These are phyloP conservation scores for Berberis vulgaris DNA, from an alignment of 164 flowering plant species.

Conservation along the genomic window DNA sequence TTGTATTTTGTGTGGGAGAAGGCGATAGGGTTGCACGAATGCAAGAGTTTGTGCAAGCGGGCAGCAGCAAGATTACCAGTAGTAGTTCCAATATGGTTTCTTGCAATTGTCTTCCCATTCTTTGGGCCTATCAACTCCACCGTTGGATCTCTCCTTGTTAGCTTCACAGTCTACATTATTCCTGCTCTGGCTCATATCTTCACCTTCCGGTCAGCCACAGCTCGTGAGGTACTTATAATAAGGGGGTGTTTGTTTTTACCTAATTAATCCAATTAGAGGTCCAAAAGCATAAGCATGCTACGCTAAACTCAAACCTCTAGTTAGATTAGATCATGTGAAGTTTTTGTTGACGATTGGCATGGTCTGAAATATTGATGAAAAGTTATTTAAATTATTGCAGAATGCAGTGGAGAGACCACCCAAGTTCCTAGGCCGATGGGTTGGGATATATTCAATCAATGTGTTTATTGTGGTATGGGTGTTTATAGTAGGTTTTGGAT, in stretches of 20 bases:
- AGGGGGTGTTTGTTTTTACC: too few relatives aligned
- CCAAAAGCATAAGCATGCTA: too few relatives aligned
- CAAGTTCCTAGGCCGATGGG: slow-evolving; percentile 71
- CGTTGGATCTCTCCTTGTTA: slow-evolving; percentile 91
- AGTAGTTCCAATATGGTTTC: slow-evolving; percentile 91
- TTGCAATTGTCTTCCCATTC: slow-evolving; percentile 93
- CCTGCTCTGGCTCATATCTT: slow-evolving; percentile 90
- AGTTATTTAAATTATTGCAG: slow-evolving; percentile 28
- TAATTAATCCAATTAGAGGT: too few relatives aligned
- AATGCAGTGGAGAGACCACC: slow-evolving; percentile 96
- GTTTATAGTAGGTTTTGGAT: slow-evolving; percentile 81
- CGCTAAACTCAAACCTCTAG: too few relatives aligned
- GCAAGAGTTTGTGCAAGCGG: slow-evolving; percentile 84
- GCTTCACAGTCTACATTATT: slow-evolving; percentile 97
- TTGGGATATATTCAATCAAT: slow-evolving; percentile 55
- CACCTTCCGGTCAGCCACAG: slow-evolving; percentile 70
- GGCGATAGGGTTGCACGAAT: slow-evolving; percentile 89
- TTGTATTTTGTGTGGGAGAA: slow-evolving; percentile 98
- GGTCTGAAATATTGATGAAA: too few relatives aligned
- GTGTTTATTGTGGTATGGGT: slow-evolving; percentile 84
- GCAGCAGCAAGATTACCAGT: slow-evolving; percentile 93
- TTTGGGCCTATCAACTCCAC: slow-evolving; percentile 96
- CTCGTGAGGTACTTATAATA: slow-evolving; percentile 57
- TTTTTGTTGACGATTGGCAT: too few relatives aligned
- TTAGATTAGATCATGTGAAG: too few relatives aligned